Evolutionary conservation across 495 filamentous ascomycete genomes (phyloP).

Genomic region (Pseudoneurospora amorphoporcata): DNA sequence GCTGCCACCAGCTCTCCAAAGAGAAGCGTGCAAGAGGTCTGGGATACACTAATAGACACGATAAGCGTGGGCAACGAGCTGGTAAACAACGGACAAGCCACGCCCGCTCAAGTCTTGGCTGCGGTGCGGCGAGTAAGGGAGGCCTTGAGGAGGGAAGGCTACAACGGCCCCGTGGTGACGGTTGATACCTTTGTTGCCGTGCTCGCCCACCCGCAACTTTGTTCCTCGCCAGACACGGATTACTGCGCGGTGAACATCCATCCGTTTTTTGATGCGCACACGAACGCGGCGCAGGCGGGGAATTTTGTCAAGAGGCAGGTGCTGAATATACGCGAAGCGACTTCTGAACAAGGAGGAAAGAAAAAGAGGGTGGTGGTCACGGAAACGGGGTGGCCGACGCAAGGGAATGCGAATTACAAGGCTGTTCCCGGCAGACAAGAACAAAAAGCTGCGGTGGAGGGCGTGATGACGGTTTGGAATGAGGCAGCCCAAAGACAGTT

Average conservation of each 20-base stretch:
- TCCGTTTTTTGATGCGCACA: constrained; percentile 66
- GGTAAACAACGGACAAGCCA: constrained; percentile 52
- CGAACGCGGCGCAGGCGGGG: constrained; percentile 48
- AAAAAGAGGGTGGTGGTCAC: constrained; percentile 39
- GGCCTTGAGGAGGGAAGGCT: constrained; percentile 51
- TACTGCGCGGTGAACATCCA: constrained; percentile 76
- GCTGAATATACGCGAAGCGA: constrained; percentile 23
- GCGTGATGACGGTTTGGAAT: constrained; percentile 45
- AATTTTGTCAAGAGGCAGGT: constrained; percentile 51
- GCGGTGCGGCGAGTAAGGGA: constrained; percentile 47
- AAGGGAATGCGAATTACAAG: constrained; percentile 50
- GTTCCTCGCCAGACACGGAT: constrained; percentile 49
- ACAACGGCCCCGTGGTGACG: constrained; percentile 62
- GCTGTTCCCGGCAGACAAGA: constrained; percentile 55
- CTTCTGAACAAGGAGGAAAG: neutral
- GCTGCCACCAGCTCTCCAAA: neutral
- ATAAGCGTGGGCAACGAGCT: constrained; percentile 74
- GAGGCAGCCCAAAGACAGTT: constrained; percentile 26
- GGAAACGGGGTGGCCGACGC: constrained; percentile 76
- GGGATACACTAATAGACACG: constrained; percentile 51
- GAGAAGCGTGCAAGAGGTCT: constrained; percentile 19
- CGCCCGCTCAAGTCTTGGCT: constrained; percentile 38
- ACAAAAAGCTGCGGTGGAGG: constrained; percentile 52
- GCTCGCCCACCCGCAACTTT: constrained; percentile 56
- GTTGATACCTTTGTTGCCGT: constrained; percentile 68